Percentiles rank a stretch among this genome's conserved stretches.
Evolutionary conservation across 164 flowering plant species (phyloP).

Genomic region (Umbellularia californica): DNA sequence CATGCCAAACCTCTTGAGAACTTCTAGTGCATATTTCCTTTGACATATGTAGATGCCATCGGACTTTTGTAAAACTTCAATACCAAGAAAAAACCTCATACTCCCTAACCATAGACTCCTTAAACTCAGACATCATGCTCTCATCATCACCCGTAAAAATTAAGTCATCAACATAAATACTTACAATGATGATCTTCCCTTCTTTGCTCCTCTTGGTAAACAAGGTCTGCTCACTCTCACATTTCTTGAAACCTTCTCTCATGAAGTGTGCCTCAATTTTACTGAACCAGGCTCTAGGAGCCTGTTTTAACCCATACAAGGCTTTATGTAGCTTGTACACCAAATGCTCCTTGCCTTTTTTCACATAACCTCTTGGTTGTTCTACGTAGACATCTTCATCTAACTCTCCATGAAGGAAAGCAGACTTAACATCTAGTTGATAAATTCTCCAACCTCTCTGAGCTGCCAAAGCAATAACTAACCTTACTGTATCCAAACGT

Average conservation of each 20-base stretch:
- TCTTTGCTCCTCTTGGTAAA: conserved; percentile 7
- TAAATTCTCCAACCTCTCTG: no score
- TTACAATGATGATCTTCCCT: background rate
- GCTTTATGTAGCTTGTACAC: background rate
- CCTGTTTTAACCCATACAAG: no score
- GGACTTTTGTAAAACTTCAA: conserved; percentile 17
- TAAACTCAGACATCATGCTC: conserved; percentile 12
- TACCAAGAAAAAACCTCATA: conserved; percentile 19
- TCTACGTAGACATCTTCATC: no score
- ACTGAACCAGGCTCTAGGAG: background rate
- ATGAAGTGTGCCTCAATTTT: conserved; percentile 14
- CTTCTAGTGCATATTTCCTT: conserved; percentile 22
- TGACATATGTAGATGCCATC: conserved; percentile 23
- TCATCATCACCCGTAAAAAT: conserved; percentile 11
- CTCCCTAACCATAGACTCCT: conserved; percentile 6
- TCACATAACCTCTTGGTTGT: no score
- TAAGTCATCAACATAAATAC: conserved; percentile 20
- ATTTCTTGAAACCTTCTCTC: conserved; percentile 11
- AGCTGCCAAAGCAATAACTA: no score
- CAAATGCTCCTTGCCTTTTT: conserved; percentile 8
- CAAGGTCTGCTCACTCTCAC: conserved; percentile 14
- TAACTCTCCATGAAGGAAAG: no score
- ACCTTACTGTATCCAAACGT: no score
- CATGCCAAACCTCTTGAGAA: conserved; percentile 14
- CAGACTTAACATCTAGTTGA: no score